Base-by-base conservation (phyloP, 495 filamentous ascomycete species). In the Podospora anserina region DNA sequence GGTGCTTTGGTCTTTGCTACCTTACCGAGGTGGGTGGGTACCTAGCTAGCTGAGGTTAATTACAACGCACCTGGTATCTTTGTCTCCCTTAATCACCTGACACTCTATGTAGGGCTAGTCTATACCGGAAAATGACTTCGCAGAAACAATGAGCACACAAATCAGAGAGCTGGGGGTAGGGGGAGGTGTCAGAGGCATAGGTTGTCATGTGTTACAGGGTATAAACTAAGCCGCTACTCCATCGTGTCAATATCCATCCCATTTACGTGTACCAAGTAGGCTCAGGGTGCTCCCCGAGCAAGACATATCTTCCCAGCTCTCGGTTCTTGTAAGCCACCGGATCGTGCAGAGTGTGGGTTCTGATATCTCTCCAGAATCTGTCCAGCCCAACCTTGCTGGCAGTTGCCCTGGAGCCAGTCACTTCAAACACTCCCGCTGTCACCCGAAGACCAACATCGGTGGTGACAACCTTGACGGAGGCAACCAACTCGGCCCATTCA, bases 311-410 rank as follows among this genome's bases (percentile, higher is more conserved):
- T 0, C 87, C 86, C 69, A 88, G 63, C 78, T 89, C 86, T 63
- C 82, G 74, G 61, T 85, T 83, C 82, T 88, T 88, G 69, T 88
- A 88, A 55, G 85, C 83, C 32, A 88, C 85, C 3, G 87, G 87
- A 73, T 89, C 87, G 78, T 89, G 87, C 70, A 88, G 72, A 0
- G 80, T 84, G 74, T 89, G 87, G 20, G 85, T 86, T n/a, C 87
- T 73, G 16, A 88, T 73, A 69, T 88, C 86, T 63, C 87, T 76
- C 85, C 86, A 88, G 74, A 86, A 88, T 39, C 87, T 76, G 76
- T 88, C 87, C 63, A 89, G 75, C 0, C 85, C 86, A 0, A 85
- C 82, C 70, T 82, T 87, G 34, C 73, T 73, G 2, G 80, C 77
- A 15, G 86, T 89, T 5, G 86, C 82, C 66, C 83, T 76, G 1